These are phyloP conservation scores for Chalara sp. DNA, from an alignment of 2,329 filamentous ascomycete species.

Conservation along the genomic window DNA sequence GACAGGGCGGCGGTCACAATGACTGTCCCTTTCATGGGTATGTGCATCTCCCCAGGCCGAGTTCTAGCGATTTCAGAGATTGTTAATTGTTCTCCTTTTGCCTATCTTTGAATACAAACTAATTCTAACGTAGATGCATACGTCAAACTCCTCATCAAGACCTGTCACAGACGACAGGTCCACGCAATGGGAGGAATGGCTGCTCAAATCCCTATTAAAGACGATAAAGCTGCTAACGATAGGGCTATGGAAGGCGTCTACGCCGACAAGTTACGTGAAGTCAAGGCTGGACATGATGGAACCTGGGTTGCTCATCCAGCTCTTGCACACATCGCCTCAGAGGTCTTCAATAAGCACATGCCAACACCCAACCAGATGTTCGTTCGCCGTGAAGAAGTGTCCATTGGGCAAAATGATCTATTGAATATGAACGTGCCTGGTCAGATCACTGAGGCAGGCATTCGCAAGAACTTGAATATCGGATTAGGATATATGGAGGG, in stretches of 20 bases:
- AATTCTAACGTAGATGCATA: slow-evolving; percentile 54
- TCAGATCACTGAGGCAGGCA: slow-evolving; percentile 84
- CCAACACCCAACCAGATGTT: slow-evolving; percentile 96
- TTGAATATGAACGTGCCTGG: slow-evolving; percentile 98
- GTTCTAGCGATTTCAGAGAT: no score
- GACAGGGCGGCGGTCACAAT: slow-evolving; percentile 90
- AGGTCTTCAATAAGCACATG: slow-evolving; percentile 98
- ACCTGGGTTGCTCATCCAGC: slow-evolving; percentile 98
- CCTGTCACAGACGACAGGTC: slow-evolving; percentile 93
- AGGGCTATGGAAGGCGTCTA: slow-evolving; percentile 89
- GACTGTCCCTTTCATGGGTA: slow-evolving; percentile 91
- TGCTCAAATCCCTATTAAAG: slow-evolving; percentile 97
- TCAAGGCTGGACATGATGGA: slow-evolving; percentile 86
- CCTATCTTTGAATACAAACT: no score
- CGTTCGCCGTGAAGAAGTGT: slow-evolving; percentile 81
- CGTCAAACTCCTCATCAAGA: slow-evolving; percentile 95
- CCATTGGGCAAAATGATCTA: slow-evolving; percentile 79
- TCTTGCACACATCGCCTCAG: slow-evolving; percentile 77
- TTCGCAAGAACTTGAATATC: slow-evolving; percentile 96
- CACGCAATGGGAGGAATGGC: slow-evolving; percentile 99
- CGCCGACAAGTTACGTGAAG: slow-evolving; percentile 94
- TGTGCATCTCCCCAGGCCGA: no score
- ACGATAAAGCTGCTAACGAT: slow-evolving; percentile 84
- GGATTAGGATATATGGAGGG: slow-evolving; percentile 98
- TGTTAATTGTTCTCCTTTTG: no score